Evolutionary conservation across 148 eudicot genomes (phyloP), one percentile per base, ranked within the genome.

Genomic region (Rhododendron kiyosumense): DNA sequence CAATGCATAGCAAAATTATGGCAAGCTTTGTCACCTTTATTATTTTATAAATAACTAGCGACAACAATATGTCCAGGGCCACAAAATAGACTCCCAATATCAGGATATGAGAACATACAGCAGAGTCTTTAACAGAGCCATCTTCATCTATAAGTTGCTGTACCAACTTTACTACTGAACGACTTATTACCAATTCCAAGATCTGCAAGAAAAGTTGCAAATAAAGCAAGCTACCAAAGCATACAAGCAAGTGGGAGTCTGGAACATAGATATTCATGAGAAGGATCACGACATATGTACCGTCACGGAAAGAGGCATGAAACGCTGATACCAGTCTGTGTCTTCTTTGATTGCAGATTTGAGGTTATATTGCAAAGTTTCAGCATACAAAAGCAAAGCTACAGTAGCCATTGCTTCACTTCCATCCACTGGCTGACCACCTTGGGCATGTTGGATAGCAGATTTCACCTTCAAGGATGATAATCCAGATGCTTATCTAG

Each of bases 111-210:
- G 12, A 84, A 91, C 97, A 82, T 83, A 97, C 99, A 81, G 98
- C 98, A 82, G 99, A 93, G 87, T 97, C 98, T 90, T 92, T 95
- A 71, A 97, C 92, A 30, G 89, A 89, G 79, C 99, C 99, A 92
- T 97, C 99, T 88, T 95, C 98, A 88, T 93, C 92, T 59, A 97
- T 81, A 75, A 97, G 91, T 86, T 94, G 94, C 78, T 88, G 86
- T 84, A 97, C 89, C 81, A 94, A 89, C 92, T 89, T 95, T 11
- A 91, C 87, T 79, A 97, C 89, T 54, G 96, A 87, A 81, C 90
- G 89, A 83, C 81, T 93, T 45, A 90, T 86, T 74, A 91, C 91
- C 87, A 96, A 87, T 69, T 91, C 92, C 92, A 91, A 84, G 84
- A 96, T 96, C 99, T 96, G 92, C 87, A 85, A 90, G 71, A 34